Conservation (phyloP, 106 monocot species). For the Dioscorea zingiberensis region DNA sequence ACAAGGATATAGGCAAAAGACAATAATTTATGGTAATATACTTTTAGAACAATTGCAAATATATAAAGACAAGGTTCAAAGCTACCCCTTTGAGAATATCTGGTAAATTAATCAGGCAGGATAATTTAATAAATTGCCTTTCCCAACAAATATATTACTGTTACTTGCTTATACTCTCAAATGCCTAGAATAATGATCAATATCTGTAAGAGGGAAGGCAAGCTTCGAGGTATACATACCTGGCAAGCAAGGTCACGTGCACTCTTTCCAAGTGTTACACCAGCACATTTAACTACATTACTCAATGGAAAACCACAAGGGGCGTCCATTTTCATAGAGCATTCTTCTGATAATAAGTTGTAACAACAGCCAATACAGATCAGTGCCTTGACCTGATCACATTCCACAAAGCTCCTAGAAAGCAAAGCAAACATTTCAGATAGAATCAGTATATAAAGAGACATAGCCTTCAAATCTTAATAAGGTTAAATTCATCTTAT, state of each 20-base stretch:
- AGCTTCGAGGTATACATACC: constrained; percentile 22
- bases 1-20: no score
- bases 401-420: constrained; percentile 73
- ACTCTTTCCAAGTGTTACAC: constrained; percentile 57
- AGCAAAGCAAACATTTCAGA: not conserved
- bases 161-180: no score
- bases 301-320: constrained; percentile 80
- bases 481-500: not conserved
- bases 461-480: not conserved
- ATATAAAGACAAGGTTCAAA: no score
- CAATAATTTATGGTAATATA: no score
- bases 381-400: constrained; percentile 72
- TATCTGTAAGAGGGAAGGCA: no score
- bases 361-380: constrained; percentile 90
- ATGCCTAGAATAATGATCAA: no score
- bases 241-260: constrained; percentile 97
- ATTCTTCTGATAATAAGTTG: constrained; percentile 78
- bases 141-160: no score
- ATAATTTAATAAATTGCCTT: no score
- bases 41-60: no score
- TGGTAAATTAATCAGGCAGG: no score
- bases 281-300: constrained; percentile 39
- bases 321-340: not conserved
- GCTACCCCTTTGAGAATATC: no score
- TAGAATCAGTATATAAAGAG: not conserved